phyloP scores from a whole-genome alignment of 2,329 filamentous ascomycete species.

The Neopestalotiopsis clavispora region DNA sequence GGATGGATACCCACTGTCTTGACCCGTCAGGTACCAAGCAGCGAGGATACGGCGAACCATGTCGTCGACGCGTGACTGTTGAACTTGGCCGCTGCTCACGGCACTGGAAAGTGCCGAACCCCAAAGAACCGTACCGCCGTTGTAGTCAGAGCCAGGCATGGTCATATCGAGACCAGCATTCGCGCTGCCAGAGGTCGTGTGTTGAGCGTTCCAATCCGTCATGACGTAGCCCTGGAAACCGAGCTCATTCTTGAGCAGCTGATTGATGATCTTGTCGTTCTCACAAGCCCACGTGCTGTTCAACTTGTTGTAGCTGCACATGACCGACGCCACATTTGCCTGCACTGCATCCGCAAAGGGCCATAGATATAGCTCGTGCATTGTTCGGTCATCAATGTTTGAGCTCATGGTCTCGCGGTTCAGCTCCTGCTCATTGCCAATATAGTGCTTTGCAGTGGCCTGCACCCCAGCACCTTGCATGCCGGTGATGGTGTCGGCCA shows the following conservation, averaged over 20 bases:
- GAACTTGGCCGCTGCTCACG: constrained; percentile 62
- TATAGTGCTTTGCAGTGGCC: constrained; percentile 63
- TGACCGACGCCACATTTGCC: constrained; percentile 67
- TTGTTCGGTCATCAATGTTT: constrained; percentile 66
- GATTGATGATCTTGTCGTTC: constrained; percentile 64
- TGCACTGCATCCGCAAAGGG: constrained; percentile 72
- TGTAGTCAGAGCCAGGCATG: constrained; percentile 73
- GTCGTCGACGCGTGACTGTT: constrained; percentile 66
- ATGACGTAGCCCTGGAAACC: constrained; percentile 70
- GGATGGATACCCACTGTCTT: constrained; percentile 54
- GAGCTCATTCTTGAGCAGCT: constrained; percentile 71
- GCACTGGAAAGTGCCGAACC: constrained; percentile 57
- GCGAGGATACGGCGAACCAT: constrained; percentile 70
- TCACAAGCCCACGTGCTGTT: constrained; percentile 73
- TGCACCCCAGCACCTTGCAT: constrained; percentile 58
- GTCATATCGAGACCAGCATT: constrained; percentile 79
- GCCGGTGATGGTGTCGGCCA: constrained; percentile 65
- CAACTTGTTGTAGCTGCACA: constrained; percentile 77
- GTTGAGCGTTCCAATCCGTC: constrained; percentile 78
- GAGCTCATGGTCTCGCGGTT: constrained; percentile 58
- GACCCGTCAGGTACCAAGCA: constrained; percentile 62
- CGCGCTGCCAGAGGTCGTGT: constrained; percentile 69
- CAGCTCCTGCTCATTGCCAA: constrained; percentile 73
- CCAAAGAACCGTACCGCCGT: constrained; percentile 59
- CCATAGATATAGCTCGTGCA: constrained; percentile 72